Evolutionary conservation across 2,329 filamentous ascomycete genomes (phyloP).

Genomic region (Parastagonospora avenae): DNA sequence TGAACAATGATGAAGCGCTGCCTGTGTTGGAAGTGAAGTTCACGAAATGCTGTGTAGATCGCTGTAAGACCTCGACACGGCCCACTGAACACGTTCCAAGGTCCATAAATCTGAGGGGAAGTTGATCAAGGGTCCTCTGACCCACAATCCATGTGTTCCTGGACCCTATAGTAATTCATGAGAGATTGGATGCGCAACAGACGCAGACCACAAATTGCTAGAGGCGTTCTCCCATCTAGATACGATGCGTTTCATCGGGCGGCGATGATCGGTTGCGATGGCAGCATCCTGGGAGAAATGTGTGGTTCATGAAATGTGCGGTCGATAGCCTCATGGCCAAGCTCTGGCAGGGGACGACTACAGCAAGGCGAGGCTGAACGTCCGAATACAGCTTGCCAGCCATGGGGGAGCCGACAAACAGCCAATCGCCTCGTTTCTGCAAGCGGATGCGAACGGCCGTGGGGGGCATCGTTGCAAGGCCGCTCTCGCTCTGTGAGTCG

Average conservation of each 20-base stretch:
- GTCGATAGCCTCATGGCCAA: conserved; percentile 1
- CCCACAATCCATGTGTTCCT: no score
- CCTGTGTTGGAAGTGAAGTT: no score
- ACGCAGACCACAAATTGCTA: no score
- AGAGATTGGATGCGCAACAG: no score
- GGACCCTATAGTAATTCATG: no score
- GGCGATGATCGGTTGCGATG: no score
- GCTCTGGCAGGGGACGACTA: not conserved
- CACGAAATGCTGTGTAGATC: not conserved
- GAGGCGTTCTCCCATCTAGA: no score
- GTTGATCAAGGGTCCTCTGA: not conserved
- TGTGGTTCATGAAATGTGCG: not conserved
- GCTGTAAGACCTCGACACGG: not conserved
- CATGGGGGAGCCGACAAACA: conserved; percentile 14
- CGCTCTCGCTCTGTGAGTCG: conserved; percentile 21
- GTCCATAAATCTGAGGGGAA: not conserved
- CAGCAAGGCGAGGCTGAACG: not conserved
- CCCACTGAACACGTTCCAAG: conserved; percentile 1
- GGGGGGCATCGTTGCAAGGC: conserved; percentile 11
- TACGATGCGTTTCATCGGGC: no score
- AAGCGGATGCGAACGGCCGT: conserved; percentile 4
- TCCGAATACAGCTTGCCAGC: not conserved
- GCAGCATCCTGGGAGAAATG: no score
- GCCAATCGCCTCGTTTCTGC: conserved; percentile 11
- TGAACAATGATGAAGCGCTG: no score